A percentile compares a stretch with the other conserved stretches of the same genome.
Conservation (phyloP, 2,329 filamentous ascomycete species). For the Ascocoryne sarcoides region DNA sequence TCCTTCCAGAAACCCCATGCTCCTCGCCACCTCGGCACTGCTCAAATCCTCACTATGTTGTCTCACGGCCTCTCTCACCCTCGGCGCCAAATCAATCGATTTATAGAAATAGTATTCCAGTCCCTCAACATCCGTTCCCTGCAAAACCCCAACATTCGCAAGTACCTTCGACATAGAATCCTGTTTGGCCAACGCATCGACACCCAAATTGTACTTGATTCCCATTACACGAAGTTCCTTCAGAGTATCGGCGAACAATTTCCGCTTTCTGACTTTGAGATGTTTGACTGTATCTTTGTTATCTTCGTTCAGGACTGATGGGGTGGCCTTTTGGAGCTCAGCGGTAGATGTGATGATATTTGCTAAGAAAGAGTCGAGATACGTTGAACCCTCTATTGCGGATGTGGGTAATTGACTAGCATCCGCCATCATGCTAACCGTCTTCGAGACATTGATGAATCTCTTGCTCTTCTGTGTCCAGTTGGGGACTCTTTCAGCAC, state of each 20-base stretch:
- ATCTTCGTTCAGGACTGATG: constrained; percentile 70
- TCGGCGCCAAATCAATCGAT: constrained; percentile 63
- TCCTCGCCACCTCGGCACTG: constrained; percentile 67
- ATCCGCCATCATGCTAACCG: constrained; percentile 65
- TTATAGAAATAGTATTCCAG: constrained; percentile 72
- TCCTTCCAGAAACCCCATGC: constrained; percentile 79
- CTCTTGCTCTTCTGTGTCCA: constrained; percentile 47
- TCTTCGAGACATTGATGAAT: constrained; percentile 61
- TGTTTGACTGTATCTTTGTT: constrained; percentile 80
- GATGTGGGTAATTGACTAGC: constrained; percentile 45
- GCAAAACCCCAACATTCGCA: constrained; percentile 41
- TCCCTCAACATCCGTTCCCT: constrained; percentile 27
- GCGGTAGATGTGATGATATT: constrained; percentile 59
- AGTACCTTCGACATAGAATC: constrained; percentile 62
- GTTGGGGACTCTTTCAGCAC: constrained; percentile 26
- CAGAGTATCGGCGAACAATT: constrained; percentile 81
- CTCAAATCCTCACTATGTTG: constrained; percentile 82
- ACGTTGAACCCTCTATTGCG: constrained; percentile 45
- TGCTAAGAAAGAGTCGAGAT: constrained; percentile 59
- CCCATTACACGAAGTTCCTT: constrained; percentile 83
- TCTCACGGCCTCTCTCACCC: constrained; percentile 55
- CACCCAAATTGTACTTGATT: constrained; percentile 71
- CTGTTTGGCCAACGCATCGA: constrained; percentile 65
- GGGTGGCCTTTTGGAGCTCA: constrained; percentile 77
- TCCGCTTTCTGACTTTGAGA: constrained; percentile 82